Conservation (phyloP, 2,329 filamentous ascomycete genomes). For the Pseudogymnoascus sp. region DNA sequence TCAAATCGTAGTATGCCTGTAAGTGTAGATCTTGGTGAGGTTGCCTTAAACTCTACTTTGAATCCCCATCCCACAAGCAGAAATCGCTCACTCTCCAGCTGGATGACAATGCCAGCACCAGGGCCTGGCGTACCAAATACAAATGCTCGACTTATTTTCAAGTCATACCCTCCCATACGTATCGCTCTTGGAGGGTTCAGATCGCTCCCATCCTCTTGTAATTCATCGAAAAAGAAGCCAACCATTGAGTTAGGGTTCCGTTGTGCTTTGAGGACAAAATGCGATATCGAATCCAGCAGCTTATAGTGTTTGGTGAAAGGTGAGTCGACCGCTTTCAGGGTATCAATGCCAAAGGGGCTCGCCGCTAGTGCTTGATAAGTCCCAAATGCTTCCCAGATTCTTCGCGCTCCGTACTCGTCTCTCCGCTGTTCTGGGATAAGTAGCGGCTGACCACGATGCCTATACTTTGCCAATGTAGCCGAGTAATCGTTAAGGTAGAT, state of each 20-base stretch:
- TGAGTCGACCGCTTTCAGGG: slow-evolving; percentile 27
- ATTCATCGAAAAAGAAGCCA: slow-evolving; percentile 34
- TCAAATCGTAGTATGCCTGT: slow-evolving; percentile 23
- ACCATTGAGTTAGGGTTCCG: slow-evolving; percentile 26
- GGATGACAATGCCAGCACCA: slow-evolving; percentile 37
- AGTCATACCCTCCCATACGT: slow-evolving; percentile 27
- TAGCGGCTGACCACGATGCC: slow-evolving; percentile 34
- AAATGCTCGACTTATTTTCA: slow-evolving; percentile 36
- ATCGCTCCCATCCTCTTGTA: too few species aligned
- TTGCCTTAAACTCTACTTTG: slow-evolving; percentile 28
- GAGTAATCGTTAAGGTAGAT: slow-evolving; percentile 40
- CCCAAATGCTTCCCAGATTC: slow-evolving; percentile 34
- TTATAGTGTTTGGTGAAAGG: slow-evolving; percentile 34
- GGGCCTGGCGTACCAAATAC: slow-evolving; percentile 38
- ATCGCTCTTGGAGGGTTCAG: too few species aligned
- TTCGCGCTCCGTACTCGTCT: slow-evolving; percentile 35
- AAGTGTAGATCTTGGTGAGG: slow-evolving; percentile 30
- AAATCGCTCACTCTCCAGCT: slow-evolving; percentile 33
- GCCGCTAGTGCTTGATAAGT: slow-evolving; percentile 30
- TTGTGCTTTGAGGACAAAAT: slow-evolving; percentile 35
- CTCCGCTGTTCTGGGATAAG: slow-evolving; percentile 42
- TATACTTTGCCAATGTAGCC: slow-evolving; percentile 34
- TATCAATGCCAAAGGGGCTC: slow-evolving; percentile 37
- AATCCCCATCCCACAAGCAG: slow-evolving; percentile 40
- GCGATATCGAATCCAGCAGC: slow-evolving; percentile 30